These are phyloP conservation scores for Xylaria digitata DNA, from an alignment of 2,329 filamentous ascomycete species.

Conservation along the genomic window DNA sequence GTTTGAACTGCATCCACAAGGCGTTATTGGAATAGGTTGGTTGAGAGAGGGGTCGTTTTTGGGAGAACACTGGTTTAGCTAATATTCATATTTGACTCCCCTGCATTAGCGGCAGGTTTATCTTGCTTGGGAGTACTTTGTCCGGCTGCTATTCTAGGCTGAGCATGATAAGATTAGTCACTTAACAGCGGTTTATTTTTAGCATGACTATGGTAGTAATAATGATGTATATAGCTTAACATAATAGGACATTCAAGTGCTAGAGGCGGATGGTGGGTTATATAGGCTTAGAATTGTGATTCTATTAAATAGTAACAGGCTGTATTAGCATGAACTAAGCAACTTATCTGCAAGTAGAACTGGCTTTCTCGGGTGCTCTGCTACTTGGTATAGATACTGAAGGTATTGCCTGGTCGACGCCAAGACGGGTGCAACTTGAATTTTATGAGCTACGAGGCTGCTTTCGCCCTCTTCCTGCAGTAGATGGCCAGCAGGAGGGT, in stretches of 20 bases:
- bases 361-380: background rate
- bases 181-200: slow-evolving; percentile 13
- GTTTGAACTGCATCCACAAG: slow-evolving; percentile 42
- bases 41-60: slow-evolving; percentile 30
- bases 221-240: slow-evolving; percentile 37
- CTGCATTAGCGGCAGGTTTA: slow-evolving; percentile 35
- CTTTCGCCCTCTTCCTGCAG: background rate
- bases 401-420: background rate
- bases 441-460: background rate
- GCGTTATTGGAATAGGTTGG: slow-evolving; percentile 42
- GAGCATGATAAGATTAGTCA: slow-evolving; percentile 21
- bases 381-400: background rate
- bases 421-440: background rate
- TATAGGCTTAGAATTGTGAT: background rate
- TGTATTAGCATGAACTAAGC: background rate
- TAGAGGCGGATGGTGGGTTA: background rate
- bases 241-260: slow-evolving; percentile 5
- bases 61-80: slow-evolving; percentile 32
- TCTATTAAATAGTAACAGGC: background rate
- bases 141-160: background rate
- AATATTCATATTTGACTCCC: slow-evolving; percentile 35
- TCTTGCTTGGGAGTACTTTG: slow-evolving; percentile 19
- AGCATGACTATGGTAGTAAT: slow-evolving; percentile 24
- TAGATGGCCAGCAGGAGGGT: background rate
- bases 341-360: background rate